Evolutionary conservation across 2,329 filamentous ascomycete species (phyloP), one percentile per base, ranked within the genome.

Genomic region (Pseudodiploospora longispora): DNA sequence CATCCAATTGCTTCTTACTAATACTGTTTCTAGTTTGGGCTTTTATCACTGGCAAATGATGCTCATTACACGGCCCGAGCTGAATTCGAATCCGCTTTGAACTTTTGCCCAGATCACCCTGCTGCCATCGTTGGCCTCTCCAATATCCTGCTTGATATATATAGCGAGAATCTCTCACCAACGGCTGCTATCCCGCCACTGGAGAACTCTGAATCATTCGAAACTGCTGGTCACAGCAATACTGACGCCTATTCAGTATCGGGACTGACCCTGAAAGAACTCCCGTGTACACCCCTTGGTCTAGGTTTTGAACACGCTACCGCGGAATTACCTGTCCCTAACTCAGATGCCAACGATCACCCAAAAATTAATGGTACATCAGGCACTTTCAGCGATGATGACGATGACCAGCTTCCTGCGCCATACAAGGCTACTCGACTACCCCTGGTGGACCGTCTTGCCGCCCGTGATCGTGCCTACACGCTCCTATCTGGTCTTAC

Each of bases 381-480:
- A 6, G 31, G 29, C 8, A 28, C 39, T 19, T 19, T n/a, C 6
- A 32, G 30, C 10, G 53, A 60, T 27, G 58, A 60, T 27, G 58
- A 61, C 19, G 63, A 64, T 32, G 65, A 70, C 39, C 60, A 67
- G 45, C 68, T 78, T 3, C 69, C 72, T 6, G 71, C 67, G 33
- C 73, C 70, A 35, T 78, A 73, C 63, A 76, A 70, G 64, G 75
- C 69, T 35, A 74, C 72, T 42, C 80, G 81, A 1, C 74, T 89
- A 4, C 85, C 83, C 10, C 75, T 84, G 10, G 72, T 88, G 31
- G 89, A 93, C 61, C 80, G 89, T 8, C 78, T 97, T n/a, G 87
- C 90, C 4, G 87, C 90, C 10, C 81, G 91, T 19, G 93, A 97
- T 59, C 78, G 93, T 41, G 93, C 93, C 0, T 93, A 89, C 58